Base-by-base conservation (phyloP, 2,329 filamentous ascomycete genomes). In the Cladosporium oxysporum region DNA sequence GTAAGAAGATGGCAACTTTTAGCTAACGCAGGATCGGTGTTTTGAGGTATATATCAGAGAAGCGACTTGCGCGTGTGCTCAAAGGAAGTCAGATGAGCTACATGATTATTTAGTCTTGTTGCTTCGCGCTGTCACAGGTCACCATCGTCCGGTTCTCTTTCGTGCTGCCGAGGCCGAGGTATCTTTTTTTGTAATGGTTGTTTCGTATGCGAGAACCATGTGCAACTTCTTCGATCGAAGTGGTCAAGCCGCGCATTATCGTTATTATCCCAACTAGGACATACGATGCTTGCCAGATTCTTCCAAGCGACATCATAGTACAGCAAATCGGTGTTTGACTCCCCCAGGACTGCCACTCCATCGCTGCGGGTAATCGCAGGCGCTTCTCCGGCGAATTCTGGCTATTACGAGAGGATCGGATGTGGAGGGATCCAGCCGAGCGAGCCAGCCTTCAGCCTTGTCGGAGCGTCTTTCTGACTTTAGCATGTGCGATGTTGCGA, bases 1-100 rank as follows among this genome's bases (percentile, higher is more conserved):
- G 60, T 63, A 63, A 63, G 35, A 63, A 35, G 33, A 55, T 50
- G 14, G 50, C 33, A 52, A n/a, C 18, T 55, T 63, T 63, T 63
- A 63, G 60, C 60, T 57, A 63, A 63, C 31, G 37, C 58, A 41
- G 31, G 29, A 35, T 44, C 37, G 5, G 37, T n/a, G 33, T 35
- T 29, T 31, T 31, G 50, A 53, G 50, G 50, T 28, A 33, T 44
- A 53, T 53, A 53, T 31, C 7, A 21, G n/a, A 33, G 33, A 16
- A 26, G 21, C 35, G 31, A 14, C 59, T 44, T 21, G 47, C 29
- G 37, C 52, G 31, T 14, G 33, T 33, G 31, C 50, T 53, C 28
- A 31, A 41, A 12, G 18, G 3, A 41, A 35, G 60, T 44, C 60
- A 63, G 31, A 63, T 63, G 60, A 55, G 60, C 60, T 31, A 50